Percentiles rank a stretch among this genome's conserved stretches.
Conservation (phyloP, 352 stramenopile species). For the Phytopythium oedochilum region DNA sequence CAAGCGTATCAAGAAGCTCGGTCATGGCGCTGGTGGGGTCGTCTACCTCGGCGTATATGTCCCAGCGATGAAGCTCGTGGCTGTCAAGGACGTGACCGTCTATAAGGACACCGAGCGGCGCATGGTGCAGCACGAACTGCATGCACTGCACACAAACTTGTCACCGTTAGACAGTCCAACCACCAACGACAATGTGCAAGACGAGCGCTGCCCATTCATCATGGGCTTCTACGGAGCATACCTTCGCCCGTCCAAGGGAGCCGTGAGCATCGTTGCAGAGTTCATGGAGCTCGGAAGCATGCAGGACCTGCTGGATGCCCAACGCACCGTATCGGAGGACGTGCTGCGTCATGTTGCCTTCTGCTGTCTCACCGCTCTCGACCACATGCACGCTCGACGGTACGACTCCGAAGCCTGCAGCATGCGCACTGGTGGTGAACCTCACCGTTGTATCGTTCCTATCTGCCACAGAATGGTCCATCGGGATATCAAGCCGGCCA, state of each 20-base stretch:
- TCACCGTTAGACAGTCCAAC: constrained; percentile 34
- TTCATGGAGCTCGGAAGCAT: constrained; percentile 91
- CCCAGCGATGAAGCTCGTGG: constrained; percentile 78
- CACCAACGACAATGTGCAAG: neutral
- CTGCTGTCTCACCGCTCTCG: constrained; percentile 75
- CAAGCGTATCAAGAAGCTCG: constrained; percentile 64
- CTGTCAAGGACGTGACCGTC: constrained; percentile 82
- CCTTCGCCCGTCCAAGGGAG: constrained; percentile 59
- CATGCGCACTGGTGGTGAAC: neutral
- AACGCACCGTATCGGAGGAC: constrained; percentile 40
- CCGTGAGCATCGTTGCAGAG: constrained; percentile 88
- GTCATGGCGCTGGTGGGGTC: constrained; percentile 77
- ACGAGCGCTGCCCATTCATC: constrained; percentile 57
- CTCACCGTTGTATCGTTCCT: neutral
- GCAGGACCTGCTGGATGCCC: constrained; percentile 62
- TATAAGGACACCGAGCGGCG: constrained; percentile 77
- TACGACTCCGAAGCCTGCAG: constrained; percentile 7
- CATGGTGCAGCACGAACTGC: constrained; percentile 86
- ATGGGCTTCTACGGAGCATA: constrained; percentile 91
- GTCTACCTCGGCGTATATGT: constrained; percentile 85
- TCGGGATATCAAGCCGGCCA: constrained; percentile 89
- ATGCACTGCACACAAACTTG: constrained; percentile 83
- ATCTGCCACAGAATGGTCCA: constrained; percentile 59
- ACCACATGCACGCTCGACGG: constrained; percentile 80
- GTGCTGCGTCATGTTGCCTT: constrained; percentile 75